Evolutionary conservation across 345 rosid genomes (phyloP).

Genomic region (Acer saccharum): DNA sequence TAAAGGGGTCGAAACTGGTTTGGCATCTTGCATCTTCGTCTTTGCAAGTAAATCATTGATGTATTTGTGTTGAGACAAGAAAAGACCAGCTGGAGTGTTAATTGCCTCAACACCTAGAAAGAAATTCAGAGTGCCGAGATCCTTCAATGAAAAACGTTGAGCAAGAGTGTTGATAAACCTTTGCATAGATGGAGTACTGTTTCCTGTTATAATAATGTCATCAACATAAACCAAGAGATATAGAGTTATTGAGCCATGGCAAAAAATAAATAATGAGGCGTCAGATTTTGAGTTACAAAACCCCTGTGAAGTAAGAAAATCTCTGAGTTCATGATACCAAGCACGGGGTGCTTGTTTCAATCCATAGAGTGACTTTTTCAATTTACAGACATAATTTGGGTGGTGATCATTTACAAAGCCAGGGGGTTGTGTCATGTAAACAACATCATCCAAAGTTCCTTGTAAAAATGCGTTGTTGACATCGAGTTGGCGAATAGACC

Average conservation of each 20-base stretch:
- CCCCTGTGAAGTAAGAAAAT: neutral
- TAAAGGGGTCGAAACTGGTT: neutral
- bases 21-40: neutral
- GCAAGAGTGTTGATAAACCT: neutral
- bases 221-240: neutral
- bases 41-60: neutral
- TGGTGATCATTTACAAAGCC: neutral
- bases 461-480: neutral
- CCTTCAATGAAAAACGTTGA: neutral
- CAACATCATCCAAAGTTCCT: neutral
- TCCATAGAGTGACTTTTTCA: neutral
- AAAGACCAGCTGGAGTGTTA: neutral
- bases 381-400: neutral
- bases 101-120: neutral
- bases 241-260: neutral
- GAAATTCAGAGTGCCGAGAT: too few species aligned
- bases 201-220: neutral
- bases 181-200: too few species aligned
- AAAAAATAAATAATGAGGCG: neutral
- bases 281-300: neutral
- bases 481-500: neutral
- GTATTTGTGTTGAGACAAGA: neutral
- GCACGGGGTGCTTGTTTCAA: neutral
- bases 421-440: neutral
- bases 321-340: neutral